Evolutionary conservation across 495 filamentous ascomycete species (phyloP).

Genomic region (Penicillium robsamsonii): DNA sequence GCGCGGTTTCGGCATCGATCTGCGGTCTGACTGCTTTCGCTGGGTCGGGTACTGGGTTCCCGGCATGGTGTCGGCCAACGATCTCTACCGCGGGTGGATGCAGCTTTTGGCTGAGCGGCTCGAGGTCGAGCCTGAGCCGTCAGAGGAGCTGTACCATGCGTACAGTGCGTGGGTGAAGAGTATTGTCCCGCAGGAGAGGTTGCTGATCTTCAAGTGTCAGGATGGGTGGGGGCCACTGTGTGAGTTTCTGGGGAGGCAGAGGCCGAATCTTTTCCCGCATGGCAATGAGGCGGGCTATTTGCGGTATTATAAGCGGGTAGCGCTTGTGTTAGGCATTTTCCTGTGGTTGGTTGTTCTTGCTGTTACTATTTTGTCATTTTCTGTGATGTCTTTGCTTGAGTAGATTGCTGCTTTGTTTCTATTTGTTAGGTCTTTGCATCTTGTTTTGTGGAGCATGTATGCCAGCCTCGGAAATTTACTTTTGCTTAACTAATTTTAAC

Average conservation of each 20-base stretch:
- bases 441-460: neutral
- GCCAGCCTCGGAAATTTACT: too few relatives aligned
- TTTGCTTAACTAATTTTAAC: too few relatives aligned
- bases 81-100: slow-evolving; percentile 23
- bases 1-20: slow-evolving; percentile 20
- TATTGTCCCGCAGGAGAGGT: slow-evolving; percentile 40
- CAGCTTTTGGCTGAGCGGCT: slow-evolving; percentile 6
- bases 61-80: slow-evolving; percentile 20
- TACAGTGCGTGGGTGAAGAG: slow-evolving; percentile 38
- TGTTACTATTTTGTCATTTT: neutral
- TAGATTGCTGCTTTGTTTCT: neutral
- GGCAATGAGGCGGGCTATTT: slow-evolving; percentile 28
- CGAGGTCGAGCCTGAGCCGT: slow-evolving; percentile 14
- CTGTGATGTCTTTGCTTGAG: neutral
- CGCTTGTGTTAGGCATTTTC: neutral
- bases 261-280: slow-evolving; percentile 43
- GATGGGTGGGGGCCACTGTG: slow-evolving; percentile 54
- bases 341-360: neutral
- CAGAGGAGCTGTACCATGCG: slow-evolving; percentile 12
- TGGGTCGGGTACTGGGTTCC: slow-evolving; percentile 10
- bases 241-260: slow-evolving; percentile 42
- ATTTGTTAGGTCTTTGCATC: neutral
- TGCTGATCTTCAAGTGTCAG: slow-evolving; percentile 47
- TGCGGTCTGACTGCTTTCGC: slow-evolving; percentile 7
- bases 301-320: slow-evolving; percentile 4